phyloP scores from a whole-genome alignment of 768 basidiomycete genomes.

The Leucocoprinus birnbaumii region DNA sequence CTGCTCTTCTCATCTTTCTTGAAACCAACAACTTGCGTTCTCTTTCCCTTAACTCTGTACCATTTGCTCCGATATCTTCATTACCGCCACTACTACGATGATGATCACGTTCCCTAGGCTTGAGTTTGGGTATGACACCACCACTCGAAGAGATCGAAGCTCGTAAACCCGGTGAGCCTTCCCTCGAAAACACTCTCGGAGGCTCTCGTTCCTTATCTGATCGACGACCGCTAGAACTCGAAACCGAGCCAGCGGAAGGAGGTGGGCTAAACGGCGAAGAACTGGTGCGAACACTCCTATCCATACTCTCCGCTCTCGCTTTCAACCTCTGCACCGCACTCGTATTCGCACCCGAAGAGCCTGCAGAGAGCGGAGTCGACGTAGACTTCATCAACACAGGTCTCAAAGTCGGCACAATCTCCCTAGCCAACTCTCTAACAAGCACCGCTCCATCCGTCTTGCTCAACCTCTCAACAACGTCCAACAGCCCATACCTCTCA shows the following conservation, averaged over 20 bases:
- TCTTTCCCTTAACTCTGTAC: slow-evolving; percentile 6
- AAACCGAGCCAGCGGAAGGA: background rate
- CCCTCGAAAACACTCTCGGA: slow-evolving; percentile 2
- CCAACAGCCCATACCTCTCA: slow-evolving; percentile 76
- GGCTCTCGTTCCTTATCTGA: slow-evolving; percentile 2
- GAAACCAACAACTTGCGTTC: slow-evolving; percentile 11
- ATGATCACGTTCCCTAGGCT: background rate
- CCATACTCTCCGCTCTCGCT: slow-evolving; percentile 12
- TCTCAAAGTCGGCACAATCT: slow-evolving; percentile 75
- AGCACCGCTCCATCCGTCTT: slow-evolving; percentile 83
- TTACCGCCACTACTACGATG: background rate
- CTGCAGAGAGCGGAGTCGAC: background rate
- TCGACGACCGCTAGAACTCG: background rate
- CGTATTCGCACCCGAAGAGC: background rate
- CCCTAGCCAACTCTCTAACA: slow-evolving; percentile 84
- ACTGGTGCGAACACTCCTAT: background rate
- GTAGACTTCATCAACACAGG: slow-evolving; percentile 51
- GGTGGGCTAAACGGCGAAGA: background rate
- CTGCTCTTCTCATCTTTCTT: slow-evolving; percentile 13
- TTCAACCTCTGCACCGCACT: slow-evolving; percentile 8
- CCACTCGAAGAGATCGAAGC: slow-evolving; percentile 1
- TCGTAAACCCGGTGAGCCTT: slow-evolving; percentile 6
- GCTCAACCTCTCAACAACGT: slow-evolving; percentile 75
- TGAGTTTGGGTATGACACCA: background rate
- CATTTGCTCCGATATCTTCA: background rate